phyloP scores from a whole-genome alignment of 2,329 filamentous ascomycete genomes.

The Fusarium metavorans region DNA sequence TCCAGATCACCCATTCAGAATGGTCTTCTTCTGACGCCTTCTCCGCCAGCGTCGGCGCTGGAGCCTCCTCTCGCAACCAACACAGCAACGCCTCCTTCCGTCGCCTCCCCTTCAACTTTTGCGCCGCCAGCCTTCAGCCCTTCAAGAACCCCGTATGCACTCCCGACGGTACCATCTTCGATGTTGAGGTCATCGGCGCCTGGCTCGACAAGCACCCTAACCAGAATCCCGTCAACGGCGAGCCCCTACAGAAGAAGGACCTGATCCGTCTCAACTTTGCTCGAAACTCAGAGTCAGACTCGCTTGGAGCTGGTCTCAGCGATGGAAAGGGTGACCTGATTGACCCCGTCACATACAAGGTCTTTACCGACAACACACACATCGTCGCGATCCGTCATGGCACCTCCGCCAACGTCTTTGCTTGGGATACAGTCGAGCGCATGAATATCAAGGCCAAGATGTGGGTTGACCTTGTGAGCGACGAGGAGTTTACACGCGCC shows the following conservation, averaged over 20 bases:
- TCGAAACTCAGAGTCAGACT: conserved; percentile 81
- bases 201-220: conserved; percentile 91
- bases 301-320: conserved; percentile 59
- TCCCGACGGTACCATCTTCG: conserved; percentile 87
- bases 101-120: conserved; percentile 97
- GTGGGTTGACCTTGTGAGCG: conserved; percentile 91
- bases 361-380: conserved; percentile 98
- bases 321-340: conserved; percentile 82
- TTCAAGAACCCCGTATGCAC: conserved; percentile 97
- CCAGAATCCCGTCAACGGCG: conserved; percentile 90
- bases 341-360: conserved; percentile 96
- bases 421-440: conserved; percentile 93
- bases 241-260: conserved; percentile 82
- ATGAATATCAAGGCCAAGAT: conserved; percentile 98
- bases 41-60: conserved; percentile 81
- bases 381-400: conserved; percentile 87
- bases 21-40: conserved; percentile 94
- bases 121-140: conserved; percentile 93
- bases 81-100: conserved; percentile 73
- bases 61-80: conserved; percentile 67
- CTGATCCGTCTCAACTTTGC: conserved; percentile 92
- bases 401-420: conserved; percentile 93
- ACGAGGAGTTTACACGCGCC: conserved; percentile 85
- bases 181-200: conserved; percentile 91
- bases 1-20: conserved; percentile 91